Evolutionary conservation across 192 early-diverging fungal genomes (phyloP).

Genomic region (Backusella morwellensis): DNA sequence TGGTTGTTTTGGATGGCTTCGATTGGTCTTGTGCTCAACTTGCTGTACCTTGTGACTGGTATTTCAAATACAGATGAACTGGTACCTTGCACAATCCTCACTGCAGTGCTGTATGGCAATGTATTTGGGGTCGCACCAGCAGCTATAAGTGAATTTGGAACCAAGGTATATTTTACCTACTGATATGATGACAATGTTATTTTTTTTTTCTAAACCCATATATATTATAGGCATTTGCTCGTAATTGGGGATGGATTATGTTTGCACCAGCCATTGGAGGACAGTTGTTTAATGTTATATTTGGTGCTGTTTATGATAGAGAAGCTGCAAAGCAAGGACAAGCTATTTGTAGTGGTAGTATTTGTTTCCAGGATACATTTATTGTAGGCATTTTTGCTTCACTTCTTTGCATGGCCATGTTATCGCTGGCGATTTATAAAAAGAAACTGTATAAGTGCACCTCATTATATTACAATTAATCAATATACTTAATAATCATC

Average conservation of each 20-base stretch:
- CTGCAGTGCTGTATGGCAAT: slow-evolving; percentile 23
- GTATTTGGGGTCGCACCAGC: slow-evolving; percentile 29
- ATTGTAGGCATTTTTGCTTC: neutral
- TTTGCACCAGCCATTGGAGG: slow-evolving; percentile 29
- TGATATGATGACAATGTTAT: neutral
- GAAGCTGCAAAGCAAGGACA: slow-evolving; percentile 8
- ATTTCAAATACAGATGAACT: slow-evolving; percentile 15
- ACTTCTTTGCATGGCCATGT: neutral
- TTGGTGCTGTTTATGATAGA: slow-evolving; percentile 22
- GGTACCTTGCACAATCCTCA: slow-evolving; percentile 17
- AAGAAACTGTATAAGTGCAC: neutral
- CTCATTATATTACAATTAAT: neutral
- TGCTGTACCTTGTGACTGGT: slow-evolving; percentile 8
- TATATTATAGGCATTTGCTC: slow-evolving; percentile 21
- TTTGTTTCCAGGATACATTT: slow-evolving; percentile 19
- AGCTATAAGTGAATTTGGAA: slow-evolving; percentile 23
- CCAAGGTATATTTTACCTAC: neutral
- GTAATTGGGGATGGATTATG: slow-evolving; percentile 27
- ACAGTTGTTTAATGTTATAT: slow-evolving; percentile 27
- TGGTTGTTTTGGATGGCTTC: slow-evolving; percentile 27
- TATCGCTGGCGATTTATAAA: slow-evolving; percentile 17
- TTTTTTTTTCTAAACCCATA: neutral
- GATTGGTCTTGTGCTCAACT: neutral
- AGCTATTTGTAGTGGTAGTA: neutral
- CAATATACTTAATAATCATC: neutral